A percentile compares a stretch with the other conserved stretches of the same genome.
Evolutionary conservation across 2,329 filamentous ascomycete genomes (phyloP).

Genomic region (Byssothecium circinans): DNA sequence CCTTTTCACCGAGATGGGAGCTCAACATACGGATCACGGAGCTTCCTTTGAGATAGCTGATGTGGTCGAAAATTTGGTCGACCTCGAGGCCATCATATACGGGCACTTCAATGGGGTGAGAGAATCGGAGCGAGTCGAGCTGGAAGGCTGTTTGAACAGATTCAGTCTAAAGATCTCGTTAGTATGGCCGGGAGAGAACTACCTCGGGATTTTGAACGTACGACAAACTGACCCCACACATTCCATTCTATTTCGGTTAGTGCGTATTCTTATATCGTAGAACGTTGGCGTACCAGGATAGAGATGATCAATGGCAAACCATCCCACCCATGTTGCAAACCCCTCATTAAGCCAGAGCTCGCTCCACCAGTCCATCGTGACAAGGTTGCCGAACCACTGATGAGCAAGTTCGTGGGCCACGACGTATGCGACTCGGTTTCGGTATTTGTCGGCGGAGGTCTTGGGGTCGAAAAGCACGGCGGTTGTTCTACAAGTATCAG

Average conservation of each 20-base stretch:
- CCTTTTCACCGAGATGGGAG: constrained; percentile 81
- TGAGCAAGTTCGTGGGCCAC: constrained; percentile 97
- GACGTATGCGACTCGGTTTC: constrained; percentile 93
- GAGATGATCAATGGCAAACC: constrained; percentile 86
- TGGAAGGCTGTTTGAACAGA: constrained; percentile 88
- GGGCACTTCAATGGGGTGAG: constrained; percentile 93
- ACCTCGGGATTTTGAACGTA: constrained; percentile 61
- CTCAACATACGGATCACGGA: constrained; percentile 97
- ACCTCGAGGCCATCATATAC: constrained; percentile 93
- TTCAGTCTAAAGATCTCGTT: constrained; percentile 66
- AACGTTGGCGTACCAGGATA: constrained; percentile 64
- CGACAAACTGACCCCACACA: constrained; percentile 94
- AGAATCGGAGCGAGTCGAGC: constrained; percentile 86
- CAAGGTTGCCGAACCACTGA: constrained; percentile 94
- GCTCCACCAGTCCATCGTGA: constrained; percentile 97
- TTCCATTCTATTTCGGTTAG: constrained; percentile 72
- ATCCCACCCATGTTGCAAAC: constrained; percentile 98
- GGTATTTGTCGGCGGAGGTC: constrained; percentile 85
- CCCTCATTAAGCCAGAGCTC: constrained; percentile 91
- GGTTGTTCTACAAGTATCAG: constrained; percentile 60
- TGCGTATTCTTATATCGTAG: not conserved
- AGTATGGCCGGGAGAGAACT: constrained; percentile 41
- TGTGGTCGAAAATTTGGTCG: constrained; percentile 96
- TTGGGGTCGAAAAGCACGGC: constrained; percentile 95
- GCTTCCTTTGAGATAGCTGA: constrained; percentile 95